phyloP scores from a whole-genome alignment of 345 rosid species.

The Citrus cavaleriei region DNA sequence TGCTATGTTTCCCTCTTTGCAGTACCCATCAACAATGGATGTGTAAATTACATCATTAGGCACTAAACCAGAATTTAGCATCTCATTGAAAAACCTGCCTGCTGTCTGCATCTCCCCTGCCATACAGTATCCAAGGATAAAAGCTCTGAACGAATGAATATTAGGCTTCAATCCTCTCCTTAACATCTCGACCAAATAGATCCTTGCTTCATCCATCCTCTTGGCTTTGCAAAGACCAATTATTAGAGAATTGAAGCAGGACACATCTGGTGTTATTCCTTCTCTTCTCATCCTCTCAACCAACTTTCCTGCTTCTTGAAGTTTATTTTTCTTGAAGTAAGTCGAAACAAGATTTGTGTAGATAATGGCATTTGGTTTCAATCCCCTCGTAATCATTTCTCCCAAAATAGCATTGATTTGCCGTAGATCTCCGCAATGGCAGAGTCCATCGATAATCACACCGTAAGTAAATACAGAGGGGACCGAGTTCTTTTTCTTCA shows the following conservation, averaged over 20 bases:
- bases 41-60: slow-evolving; percentile 19
- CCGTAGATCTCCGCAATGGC: slow-evolving; percentile 13
- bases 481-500: slow-evolving; percentile 25
- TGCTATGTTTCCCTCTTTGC: slow-evolving; percentile 20
- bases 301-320: slow-evolving; percentile 23
- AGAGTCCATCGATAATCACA: slow-evolving; percentile 23
- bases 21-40: slow-evolving; percentile 25
- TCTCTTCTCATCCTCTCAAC: slow-evolving; percentile 15
- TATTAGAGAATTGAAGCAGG: slow-evolving; percentile 31
- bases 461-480: slow-evolving; percentile 18
- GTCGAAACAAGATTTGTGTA: slow-evolving; percentile 27
- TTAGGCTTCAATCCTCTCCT: slow-evolving; percentile 29
- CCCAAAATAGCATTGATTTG: slow-evolving; percentile 16
- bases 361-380: slow-evolving; percentile 26
- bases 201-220: slow-evolving; percentile 32
- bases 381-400: slow-evolving; percentile 17
- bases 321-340: slow-evolving; percentile 7
- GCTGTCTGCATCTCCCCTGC: slow-evolving; percentile 26
- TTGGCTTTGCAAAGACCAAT: slow-evolving; percentile 31
- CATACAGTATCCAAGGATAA: slow-evolving; percentile 26
- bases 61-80: slow-evolving; percentile 23
- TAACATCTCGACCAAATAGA: slow-evolving; percentile 22
- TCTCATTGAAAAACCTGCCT: slow-evolving; percentile 24
- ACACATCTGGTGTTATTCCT: slow-evolving; percentile 22
- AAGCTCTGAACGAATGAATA: slow-evolving; percentile 26